A percentile compares a stretch with the other conserved stretches of the same genome.
phyloP scores from a whole-genome alignment of 2,329 filamentous ascomycete genomes.

The Coleophoma eucalyptorum region DNA sequence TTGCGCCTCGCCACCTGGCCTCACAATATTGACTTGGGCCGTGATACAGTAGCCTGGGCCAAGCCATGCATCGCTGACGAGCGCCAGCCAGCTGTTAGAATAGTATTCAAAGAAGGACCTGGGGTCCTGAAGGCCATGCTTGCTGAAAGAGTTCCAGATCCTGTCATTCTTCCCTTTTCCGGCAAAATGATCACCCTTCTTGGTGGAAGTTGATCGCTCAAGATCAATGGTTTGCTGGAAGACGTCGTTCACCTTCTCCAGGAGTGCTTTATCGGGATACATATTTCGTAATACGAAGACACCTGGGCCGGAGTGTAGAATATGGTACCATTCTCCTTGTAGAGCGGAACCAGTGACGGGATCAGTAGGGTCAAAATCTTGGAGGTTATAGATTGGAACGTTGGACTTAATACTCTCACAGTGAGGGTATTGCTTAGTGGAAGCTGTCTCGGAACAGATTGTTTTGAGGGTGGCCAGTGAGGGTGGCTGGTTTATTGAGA shows the following conservation, averaged over 20 bases:
- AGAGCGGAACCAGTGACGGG: conserved; percentile 17
- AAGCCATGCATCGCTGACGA: conserved; percentile 51
- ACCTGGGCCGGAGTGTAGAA: too few species aligned
- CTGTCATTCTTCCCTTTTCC: conserved; percentile 50
- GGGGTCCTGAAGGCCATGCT: conserved; percentile 50
- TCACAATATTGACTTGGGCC: conserved; percentile 59
- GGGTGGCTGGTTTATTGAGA: not conserved
- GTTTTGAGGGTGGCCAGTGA: conserved; percentile 36
- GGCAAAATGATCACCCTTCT: conserved; percentile 59
- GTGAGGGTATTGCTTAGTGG: conserved; percentile 40
- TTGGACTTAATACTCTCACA: conserved; percentile 41
- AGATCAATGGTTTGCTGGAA: not conserved
- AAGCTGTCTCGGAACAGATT: conserved; percentile 37
- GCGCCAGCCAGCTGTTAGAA: conserved; percentile 52
- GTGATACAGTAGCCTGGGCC: conserved; percentile 58
- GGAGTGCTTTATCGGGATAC: too few species aligned
- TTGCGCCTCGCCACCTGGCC: conserved; percentile 54
- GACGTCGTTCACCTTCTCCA: too few species aligned
- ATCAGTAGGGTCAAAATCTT: conserved; percentile 22
- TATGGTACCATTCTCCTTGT: too few species aligned
- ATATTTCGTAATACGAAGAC: too few species aligned
- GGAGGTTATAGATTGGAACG: conserved; percentile 52
- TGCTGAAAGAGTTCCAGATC: conserved; percentile 65
- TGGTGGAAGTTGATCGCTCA: conserved; percentile 11
- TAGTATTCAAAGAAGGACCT: conserved; percentile 53